phyloP scores from a whole-genome alignment of 2,329 filamentous ascomycete genomes.

The Chalara sp. region DNA sequence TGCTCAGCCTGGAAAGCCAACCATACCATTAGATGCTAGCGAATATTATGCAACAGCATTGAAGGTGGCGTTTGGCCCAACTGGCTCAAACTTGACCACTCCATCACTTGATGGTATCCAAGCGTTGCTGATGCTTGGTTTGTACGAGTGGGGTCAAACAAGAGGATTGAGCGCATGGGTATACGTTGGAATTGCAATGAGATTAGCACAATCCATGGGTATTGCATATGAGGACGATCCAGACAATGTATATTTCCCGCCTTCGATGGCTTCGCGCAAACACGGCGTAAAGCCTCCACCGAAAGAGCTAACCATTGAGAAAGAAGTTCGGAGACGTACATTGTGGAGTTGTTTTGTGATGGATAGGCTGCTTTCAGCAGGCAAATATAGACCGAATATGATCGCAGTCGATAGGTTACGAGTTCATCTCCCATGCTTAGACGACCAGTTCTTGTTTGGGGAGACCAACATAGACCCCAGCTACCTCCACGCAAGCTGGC shows the following conservation, averaged over 20 bases:
- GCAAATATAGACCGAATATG: slow-evolving; percentile 52
- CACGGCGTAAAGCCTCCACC: slow-evolving; percentile 4
- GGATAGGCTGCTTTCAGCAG: slow-evolving; percentile 62
- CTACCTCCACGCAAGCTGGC: slow-evolving; percentile 36
- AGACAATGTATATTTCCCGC: slow-evolving; percentile 19
- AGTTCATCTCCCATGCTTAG: slow-evolving; percentile 62
- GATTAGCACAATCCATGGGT: slow-evolving; percentile 53
- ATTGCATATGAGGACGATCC: slow-evolving; percentile 48
- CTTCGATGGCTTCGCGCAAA: background rate
- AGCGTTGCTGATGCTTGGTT: slow-evolving; percentile 61
- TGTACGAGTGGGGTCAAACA: slow-evolving; percentile 66
- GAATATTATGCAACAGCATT: slow-evolving; percentile 59
- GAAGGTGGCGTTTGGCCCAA: slow-evolving; percentile 40
- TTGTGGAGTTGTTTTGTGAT: slow-evolving; percentile 72
- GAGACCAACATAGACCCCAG: slow-evolving; percentile 45
- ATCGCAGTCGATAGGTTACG: slow-evolving; percentile 52
- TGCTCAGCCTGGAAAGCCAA: slow-evolving; percentile 13
- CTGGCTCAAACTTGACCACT: slow-evolving; percentile 39
- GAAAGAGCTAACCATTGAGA: slow-evolving; percentile 42
- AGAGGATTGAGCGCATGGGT: slow-evolving; percentile 58
- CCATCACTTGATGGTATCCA: slow-evolving; percentile 59
- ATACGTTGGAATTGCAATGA: slow-evolving; percentile 53
- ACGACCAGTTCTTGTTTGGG: slow-evolving; percentile 56
- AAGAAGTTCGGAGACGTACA: slow-evolving; percentile 60
- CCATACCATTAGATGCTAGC: slow-evolving; percentile 49